Evolutionary conservation across 306 rosid genomes (phyloP).

Genomic region (Adenanthera pavonina): DNA sequence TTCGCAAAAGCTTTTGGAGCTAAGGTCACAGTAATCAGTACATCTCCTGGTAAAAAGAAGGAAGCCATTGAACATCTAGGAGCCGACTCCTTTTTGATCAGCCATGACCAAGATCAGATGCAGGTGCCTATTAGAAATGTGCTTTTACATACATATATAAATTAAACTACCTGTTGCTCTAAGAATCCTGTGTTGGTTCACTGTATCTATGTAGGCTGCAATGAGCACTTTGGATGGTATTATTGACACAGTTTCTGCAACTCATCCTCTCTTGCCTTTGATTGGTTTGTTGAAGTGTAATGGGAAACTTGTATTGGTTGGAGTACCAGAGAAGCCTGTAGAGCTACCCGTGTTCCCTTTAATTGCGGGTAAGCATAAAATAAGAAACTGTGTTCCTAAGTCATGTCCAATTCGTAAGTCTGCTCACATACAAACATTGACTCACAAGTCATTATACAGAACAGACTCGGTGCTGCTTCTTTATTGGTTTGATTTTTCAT

Average conservation of each 20-base stretch:
- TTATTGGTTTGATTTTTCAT: no score
- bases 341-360: conserved; percentile 44
- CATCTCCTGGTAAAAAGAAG: conserved; percentile 42
- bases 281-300: conserved; percentile 41
- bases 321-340: conserved; percentile 41
- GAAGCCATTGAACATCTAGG: conserved; percentile 45
- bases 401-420: no score
- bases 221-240: conserved; percentile 46
- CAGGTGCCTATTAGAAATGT: background rate
- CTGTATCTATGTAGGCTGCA: conserved; percentile 26
- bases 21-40: conserved; percentile 46
- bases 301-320: conserved; percentile 51
- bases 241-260: conserved; percentile 46
- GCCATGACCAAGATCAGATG: conserved; percentile 40
- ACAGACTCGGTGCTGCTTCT: no score
- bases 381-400: no score
- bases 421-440: no score
- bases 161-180: no score
- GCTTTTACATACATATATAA: background rate
- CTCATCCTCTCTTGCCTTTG: conserved; percentile 39
- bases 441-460: no score
- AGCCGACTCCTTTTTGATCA: conserved; percentile 45
- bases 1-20: conserved; percentile 52
- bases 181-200: background rate
- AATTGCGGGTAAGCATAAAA: conserved; percentile 19